Evolutionary conservation across 306 rosid species (phyloP).

Genomic region (Citrullus colocynthis): DNA sequence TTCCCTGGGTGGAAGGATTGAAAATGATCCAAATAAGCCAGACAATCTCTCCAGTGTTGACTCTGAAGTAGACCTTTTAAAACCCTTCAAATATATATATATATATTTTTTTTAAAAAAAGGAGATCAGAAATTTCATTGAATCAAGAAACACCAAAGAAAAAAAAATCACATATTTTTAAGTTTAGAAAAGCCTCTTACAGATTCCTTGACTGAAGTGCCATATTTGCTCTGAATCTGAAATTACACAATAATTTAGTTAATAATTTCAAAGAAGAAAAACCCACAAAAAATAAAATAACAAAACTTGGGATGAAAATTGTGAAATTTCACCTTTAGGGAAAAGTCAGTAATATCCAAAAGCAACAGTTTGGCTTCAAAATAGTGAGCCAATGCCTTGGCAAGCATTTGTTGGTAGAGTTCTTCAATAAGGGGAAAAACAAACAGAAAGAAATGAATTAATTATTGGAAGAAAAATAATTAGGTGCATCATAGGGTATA

Average conservation of each 20-base stretch:
- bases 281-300: not conserved
- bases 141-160: not conserved
- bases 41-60: conserved; percentile 64
- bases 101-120: not conserved
- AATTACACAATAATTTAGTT: not conserved
- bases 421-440: conserved; percentile 22
- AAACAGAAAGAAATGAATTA: too few relatives aligned
- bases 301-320: not conserved
- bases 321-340: conserved; percentile 42
- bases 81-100: conserved; percentile 13
- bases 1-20: conserved; percentile 54
- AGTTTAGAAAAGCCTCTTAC: conserved; percentile 43
- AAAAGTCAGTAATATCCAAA: conserved; percentile 74
- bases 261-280: not conserved
- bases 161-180: not conserved
- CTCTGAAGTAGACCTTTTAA: conserved; percentile 81
- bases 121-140: not conserved
- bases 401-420: conserved; percentile 89
- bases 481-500: too few relatives aligned
- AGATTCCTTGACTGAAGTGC: conserved; percentile 46
- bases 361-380: conserved; percentile 88
- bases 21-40: conserved; percentile 71
- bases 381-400: conserved; percentile 93
- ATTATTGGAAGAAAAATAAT: too few relatives aligned
- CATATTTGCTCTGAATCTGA: conserved; percentile 83